phyloP scores from a whole-genome alignment of 306 rosid species.

The Albizia julibrissin region DNA sequence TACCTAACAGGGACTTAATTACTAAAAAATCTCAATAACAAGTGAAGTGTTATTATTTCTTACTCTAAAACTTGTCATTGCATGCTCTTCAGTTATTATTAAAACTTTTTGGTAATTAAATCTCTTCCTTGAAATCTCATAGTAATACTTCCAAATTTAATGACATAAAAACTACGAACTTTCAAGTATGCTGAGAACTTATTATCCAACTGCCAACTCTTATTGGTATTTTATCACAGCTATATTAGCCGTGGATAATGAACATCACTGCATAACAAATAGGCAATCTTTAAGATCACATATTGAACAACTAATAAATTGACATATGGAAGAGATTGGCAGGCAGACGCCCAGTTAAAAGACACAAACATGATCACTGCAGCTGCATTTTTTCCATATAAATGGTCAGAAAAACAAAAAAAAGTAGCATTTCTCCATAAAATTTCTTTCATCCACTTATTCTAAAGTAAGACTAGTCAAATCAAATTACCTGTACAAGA shows the following conservation, averaged over 20 bases:
- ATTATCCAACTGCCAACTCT: background rate
- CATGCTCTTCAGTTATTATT: too few species aligned
- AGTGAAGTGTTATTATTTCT: too few species aligned
- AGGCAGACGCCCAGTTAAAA: background rate
- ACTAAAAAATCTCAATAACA: too few species aligned
- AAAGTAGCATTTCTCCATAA: background rate
- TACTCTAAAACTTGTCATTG: too few species aligned
- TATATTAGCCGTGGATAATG: background rate
- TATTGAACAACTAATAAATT: background rate
- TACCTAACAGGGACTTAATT: too few species aligned
- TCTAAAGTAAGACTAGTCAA: background rate
- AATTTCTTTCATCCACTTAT: background rate
- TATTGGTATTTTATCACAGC: background rate
- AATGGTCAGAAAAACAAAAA: background rate
- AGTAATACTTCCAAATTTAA: background rate
- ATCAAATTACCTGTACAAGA: constrained; percentile 6
- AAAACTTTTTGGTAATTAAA: too few species aligned
- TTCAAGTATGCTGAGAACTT: background rate
- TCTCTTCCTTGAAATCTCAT: too few species aligned
- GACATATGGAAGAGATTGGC: constrained; percentile 1
- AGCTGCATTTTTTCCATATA: constrained; percentile 14
- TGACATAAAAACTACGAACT: background rate
- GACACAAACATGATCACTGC: constrained; percentile 1
- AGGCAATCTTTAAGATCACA: background rate
- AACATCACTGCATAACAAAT: constrained; percentile 16